Evolutionary conservation across 352 stramenopile genomes (phyloP), one percentile per base, ranked within the genome.

Genomic region (Halophytophthora batemanensis): DNA sequence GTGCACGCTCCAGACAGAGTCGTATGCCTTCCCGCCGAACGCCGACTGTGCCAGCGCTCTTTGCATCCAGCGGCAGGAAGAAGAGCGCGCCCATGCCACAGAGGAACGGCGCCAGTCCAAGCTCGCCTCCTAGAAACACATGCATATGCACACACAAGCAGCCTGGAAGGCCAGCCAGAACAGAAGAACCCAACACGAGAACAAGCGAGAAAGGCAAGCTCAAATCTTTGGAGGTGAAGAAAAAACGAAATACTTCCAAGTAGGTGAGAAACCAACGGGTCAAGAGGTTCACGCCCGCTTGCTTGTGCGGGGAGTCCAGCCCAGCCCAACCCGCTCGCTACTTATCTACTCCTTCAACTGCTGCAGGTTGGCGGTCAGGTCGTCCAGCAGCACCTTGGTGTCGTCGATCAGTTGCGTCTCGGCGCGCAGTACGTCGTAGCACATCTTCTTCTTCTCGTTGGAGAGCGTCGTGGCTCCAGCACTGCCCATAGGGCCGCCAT

Each of bases 371-470:
- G 66, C 56, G 11, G 51, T 74, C 52, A 93, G 64, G 36, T 91
- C 80, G 29, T 85, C 64, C 15, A 93, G 63, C 47, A 90, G 45
- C 37, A 71, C 61, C 57, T 87, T 89, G 39, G 80, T 73, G 50
- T 91, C 75, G 42, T 90, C 82, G 40, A 93, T 90, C 31, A 93
- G 54, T 62, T 93, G 76, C 47, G 77, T 87, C 61, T 93, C 82
- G 17, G 82, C 82, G 19, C 71, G 67, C 50, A 93, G 65, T 28
- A 93, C 82, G 37, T 93, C 78, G 50, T 76, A 87, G 60, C 78
- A 89, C 71, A 93, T 93, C 41, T 78, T 73, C 57, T 87, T 86
- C 66, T 88, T 90, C 10, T 90, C 82, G 10, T 77, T 74, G 8
- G 82, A 83, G 7, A 89, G 56, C 31, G 35, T 46, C 5, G 44